Evolutionary conservation across 2,329 filamentous ascomycete species (phyloP).

Genomic region (Alternaria triticina): DNA sequence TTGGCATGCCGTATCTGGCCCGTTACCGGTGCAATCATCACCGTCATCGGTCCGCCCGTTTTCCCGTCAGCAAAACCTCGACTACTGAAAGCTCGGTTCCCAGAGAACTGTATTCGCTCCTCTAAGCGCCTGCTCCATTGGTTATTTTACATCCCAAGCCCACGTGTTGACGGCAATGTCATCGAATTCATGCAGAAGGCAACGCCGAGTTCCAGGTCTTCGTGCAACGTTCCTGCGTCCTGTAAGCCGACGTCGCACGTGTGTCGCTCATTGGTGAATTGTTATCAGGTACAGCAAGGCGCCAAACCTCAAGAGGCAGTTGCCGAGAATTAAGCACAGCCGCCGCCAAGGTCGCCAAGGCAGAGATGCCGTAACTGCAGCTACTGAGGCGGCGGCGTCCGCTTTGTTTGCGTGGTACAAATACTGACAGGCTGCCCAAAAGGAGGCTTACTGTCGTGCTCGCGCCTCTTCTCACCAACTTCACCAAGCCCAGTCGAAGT

Average conservation of each 20-base stretch:
- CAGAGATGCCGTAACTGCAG: not conserved
- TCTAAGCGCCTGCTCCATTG: not conserved
- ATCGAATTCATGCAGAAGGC: not conserved
- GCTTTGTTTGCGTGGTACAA: conserved; percentile 14
- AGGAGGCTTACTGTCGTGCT: conserved; percentile 2
- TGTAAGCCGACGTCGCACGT: conserved; percentile 28
- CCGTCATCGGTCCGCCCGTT: not conserved
- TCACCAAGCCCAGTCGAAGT: not conserved
- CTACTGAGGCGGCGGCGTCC: conserved; percentile 15
- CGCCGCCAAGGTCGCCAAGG: conserved; percentile 22
- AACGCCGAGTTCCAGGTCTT: conserved; percentile 23
- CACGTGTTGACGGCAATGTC: conserved; percentile 8
- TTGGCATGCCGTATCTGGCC: not conserved
- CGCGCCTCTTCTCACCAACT: not conserved
- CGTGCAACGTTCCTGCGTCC: conserved; percentile 6
- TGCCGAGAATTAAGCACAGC: conserved; percentile 33
- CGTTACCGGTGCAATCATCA: not conserved
- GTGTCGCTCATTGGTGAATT: conserved; percentile 33
- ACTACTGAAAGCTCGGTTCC: not conserved
- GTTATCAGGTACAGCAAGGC: conserved; percentile 29
- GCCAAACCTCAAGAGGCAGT: conserved; percentile 30
- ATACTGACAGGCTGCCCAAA: conserved; percentile 8
- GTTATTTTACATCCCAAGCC: conserved; percentile 4
- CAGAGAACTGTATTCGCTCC: not conserved
- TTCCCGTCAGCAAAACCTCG: not conserved